Base-by-base conservation (phyloP, 2,329 filamentous ascomycete species). In the Diaporthe capsici region DNA sequence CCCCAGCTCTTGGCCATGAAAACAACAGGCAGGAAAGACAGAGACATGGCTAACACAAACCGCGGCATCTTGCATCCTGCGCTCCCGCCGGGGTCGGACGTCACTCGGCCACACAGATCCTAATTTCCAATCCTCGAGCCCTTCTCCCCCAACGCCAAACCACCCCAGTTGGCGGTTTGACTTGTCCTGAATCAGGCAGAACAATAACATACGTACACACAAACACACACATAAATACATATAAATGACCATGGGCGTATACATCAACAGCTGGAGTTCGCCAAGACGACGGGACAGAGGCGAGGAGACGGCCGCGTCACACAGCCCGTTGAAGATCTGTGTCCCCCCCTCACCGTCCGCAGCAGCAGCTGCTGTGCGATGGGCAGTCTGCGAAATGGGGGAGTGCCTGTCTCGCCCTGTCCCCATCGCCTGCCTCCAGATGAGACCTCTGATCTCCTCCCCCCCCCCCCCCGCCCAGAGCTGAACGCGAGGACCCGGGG, bases 21-120 rank as follows among this genome's bases (percentile, higher is more conserved):
- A 31, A 4, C 1, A 20, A 13, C n/a, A 39, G 58, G 51, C 28
- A n/a, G 53, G 2, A 53, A 73, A 22, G 65, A 44, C 71, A 76
- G 74, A 76, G 71, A 76, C 71, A 76, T 71, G 74, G 55, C 63
- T 73, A 34, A 73, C 55, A 70, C 74, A 73, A 28, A 65, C 20
- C 44, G 22, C 71, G 74, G 74, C 63, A 76, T 60, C 71, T 28
- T 51, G 71, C 74, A 76, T 76, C 44, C 37, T 47, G 34, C 67
- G 25, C 57, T 68, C 71, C 70, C 67, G 49, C 70, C 51, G 13
- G 17, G 13, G 25, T 7, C n/a, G 15, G 25, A 8, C 65, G 61
- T 68, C 42, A 71, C 72, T n/a, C 37, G 10, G n/a, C 17, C 70
- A 49, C 55, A 72, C 39, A 58, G 17, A 17, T 15, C 42, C 61